Evolutionary conservation across 2,329 filamentous ascomycete genomes (phyloP), one percentile per base, ranked within the genome.

Genomic region (Botrytis tulipae): DNA sequence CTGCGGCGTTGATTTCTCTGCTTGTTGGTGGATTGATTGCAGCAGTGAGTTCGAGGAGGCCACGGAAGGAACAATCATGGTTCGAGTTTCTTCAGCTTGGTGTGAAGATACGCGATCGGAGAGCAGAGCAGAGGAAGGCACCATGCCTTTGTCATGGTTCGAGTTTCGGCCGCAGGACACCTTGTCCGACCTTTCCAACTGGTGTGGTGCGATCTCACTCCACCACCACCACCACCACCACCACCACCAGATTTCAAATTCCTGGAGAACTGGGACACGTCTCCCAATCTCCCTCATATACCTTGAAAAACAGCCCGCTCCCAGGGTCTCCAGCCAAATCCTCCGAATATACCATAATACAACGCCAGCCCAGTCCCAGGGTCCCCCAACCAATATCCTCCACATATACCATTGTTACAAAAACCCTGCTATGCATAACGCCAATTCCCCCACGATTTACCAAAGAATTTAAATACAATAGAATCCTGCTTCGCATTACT

Each of bases 71-170:
- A 8, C 32, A n/a, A 4, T 12, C 59, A 32, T 46, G 2, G 4
- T 44, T 63, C 61, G 61, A 32, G 61, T 65, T 46, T 65, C n/a
- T 32, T 65, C 37, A n/a, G 62, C 29, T 29, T 18, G n/a, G 40
- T 4, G 14, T 5, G 25, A 12, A 22, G 2, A n/a, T n/a, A n/a
- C n/a, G n/a, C n/a, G n/a, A n/a, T n/a, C n/a, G n/a, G n/a, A 40
- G 20, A 22, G 5, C 18, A 46, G 18, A 46, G 6, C 3, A 59
- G 54, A 18, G 79, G 29, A 74, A 77, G 54, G 77, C 74, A 5
- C 76, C 76, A 73, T 66, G 42, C 12, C 16, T 48, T 66, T 48
- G 29, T 48, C 63, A 35, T 35, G 12, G 44, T 48, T 62, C 37
- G 44, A 66, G 44, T 18, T n/a, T 9, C 20, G 35, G 25, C 1